These are phyloP conservation scores for Stagonosporopsis chrysanthemi DNA, from an alignment of 2,329 filamentous ascomycete species.

Conservation along the genomic window DNA sequence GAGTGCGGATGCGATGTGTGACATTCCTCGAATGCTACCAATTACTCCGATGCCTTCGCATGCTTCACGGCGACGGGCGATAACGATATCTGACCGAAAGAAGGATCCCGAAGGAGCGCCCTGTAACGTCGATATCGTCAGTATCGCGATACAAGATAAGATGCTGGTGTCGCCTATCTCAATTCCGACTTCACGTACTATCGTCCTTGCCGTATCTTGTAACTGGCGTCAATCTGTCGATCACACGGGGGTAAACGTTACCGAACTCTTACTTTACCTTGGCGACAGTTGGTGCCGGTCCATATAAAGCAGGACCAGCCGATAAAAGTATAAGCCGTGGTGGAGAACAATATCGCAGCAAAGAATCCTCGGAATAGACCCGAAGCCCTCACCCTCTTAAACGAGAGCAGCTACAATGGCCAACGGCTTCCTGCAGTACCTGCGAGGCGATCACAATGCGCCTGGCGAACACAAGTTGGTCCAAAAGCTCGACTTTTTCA, in stretches of 20 bases:
- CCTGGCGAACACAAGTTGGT: slow-evolving; percentile 57
- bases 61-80: slow-evolving; percentile 15
- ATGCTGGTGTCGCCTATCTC: slow-evolving; percentile 20
- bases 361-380: background rate
- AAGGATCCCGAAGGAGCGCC: slow-evolving; percentile 11
- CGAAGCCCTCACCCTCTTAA: background rate
- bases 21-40: background rate
- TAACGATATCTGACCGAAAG: slow-evolving; percentile 18
- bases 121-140: background rate
- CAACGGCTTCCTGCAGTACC: slow-evolving; percentile 41
- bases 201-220: slow-evolving; percentile 24
- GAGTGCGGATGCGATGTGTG: background rate
- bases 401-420: slow-evolving; percentile 28
- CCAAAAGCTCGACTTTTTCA: slow-evolving; percentile 69
- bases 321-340: background rate
- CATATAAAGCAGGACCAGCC: slow-evolving; percentile 15
- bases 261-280: slow-evolving; percentile 18
- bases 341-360: background rate
- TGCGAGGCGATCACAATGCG: slow-evolving; percentile 45
- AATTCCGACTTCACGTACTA: slow-evolving; percentile 23
- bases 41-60: background rate
- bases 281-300: background rate
- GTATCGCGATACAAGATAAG: slow-evolving; percentile 10
- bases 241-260: slow-evolving; percentile 16
- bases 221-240: slow-evolving; percentile 13